Evolutionary conservation across 2,329 filamentous ascomycete species (phyloP).

Genomic region (Chrysoporthe puriensis): DNA sequence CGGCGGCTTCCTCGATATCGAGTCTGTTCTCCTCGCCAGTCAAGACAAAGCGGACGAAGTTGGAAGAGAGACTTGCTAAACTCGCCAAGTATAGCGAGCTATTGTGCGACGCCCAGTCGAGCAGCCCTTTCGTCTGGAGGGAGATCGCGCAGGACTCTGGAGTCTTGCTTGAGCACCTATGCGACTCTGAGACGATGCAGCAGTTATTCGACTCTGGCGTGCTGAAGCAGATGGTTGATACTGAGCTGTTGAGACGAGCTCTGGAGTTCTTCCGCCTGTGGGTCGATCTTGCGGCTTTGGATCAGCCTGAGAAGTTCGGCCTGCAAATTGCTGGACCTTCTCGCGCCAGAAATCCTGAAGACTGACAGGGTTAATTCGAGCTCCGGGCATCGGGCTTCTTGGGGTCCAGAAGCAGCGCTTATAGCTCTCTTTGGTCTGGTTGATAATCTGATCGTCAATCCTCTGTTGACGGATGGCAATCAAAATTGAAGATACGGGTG

Average conservation of each 20-base stretch:
- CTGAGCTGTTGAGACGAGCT: background rate
- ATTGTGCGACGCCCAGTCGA: background rate
- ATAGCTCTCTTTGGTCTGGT: background rate
- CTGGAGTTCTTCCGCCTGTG: constrained; percentile 10
- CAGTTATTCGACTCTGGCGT: constrained; percentile 4
- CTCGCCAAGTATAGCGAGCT: constrained; percentile 5
- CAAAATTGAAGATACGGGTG: background rate
- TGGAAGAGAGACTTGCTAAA: background rate
- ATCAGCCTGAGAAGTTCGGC: background rate
- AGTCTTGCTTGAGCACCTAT: background rate
- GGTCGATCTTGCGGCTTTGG: background rate
- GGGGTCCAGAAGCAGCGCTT: no score
- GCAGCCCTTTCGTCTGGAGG: background rate
- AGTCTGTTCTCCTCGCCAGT: background rate
- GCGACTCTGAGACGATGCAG: constrained; percentile 2
- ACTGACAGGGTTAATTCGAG: background rate
- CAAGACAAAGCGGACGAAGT: background rate
- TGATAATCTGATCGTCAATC: background rate
- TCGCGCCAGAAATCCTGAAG: background rate
- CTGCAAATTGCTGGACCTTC: no score
- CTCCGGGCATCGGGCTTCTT: background rate
- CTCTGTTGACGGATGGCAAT: background rate
- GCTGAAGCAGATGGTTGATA: constrained; percentile 5
- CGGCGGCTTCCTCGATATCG: background rate
- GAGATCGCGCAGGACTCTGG: background rate